Percentiles rank a stretch among this genome's conserved stretches.
Conservation (phyloP, 2,329 filamentous ascomycete species). For the Penicillium sp. region DNA sequence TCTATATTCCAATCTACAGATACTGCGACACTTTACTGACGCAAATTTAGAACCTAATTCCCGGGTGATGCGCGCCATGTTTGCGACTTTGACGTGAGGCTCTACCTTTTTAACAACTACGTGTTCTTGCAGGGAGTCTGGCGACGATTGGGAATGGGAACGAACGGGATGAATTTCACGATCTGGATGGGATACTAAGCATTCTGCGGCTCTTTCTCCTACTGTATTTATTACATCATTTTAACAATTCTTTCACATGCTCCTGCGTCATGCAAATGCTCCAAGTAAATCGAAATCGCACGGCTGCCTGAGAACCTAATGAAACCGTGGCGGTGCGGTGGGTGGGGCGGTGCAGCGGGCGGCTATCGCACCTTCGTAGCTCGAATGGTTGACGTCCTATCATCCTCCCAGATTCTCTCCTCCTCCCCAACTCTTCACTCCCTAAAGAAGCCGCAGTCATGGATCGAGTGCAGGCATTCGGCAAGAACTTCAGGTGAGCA, state of each 20-base stretch:
- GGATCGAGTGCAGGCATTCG: constrained; percentile 72
- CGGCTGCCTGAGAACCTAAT: constrained; percentile 9
- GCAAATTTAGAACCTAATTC: constrained; percentile 63
- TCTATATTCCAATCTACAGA: neutral
- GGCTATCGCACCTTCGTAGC: constrained; percentile 21
- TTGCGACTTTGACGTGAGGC: constrained; percentile 66
- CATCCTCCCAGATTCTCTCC: constrained; percentile 8
- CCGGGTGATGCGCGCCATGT: constrained; percentile 68
- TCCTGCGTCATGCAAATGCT: too few relatives aligned
- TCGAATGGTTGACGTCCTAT: constrained; percentile 11
- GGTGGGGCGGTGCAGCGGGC: constrained; percentile 30
- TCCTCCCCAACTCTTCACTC: neutral
- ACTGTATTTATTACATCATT: constrained; percentile 14
- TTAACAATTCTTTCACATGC: constrained; percentile 4
- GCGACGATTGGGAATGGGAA: neutral
- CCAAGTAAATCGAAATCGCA: neutral
- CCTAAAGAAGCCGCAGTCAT: constrained; percentile 48
- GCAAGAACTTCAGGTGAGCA: constrained; percentile 70
- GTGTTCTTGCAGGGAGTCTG: neutral
- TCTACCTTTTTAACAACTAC: neutral
- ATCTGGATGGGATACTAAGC: neutral
- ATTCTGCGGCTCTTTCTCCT: constrained; percentile 10
- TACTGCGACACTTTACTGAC: constrained; percentile 18
- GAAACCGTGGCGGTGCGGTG: constrained; percentile 33
- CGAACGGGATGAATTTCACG: constrained; percentile 6